phyloP scores from a whole-genome alignment of 148 eudicot species.

The Linanthus parryae region DNA sequence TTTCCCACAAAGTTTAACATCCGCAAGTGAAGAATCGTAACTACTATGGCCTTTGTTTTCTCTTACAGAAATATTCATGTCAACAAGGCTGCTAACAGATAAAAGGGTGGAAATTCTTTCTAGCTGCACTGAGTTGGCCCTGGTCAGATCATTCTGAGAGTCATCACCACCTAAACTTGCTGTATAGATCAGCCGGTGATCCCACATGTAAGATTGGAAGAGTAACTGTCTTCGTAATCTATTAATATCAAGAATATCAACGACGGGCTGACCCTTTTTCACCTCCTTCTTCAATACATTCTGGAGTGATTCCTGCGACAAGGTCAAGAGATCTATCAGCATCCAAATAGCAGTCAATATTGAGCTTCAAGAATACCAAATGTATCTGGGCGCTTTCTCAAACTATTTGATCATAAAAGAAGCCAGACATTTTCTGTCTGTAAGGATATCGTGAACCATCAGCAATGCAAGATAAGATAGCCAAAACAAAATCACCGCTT shows the following conservation, averaged over 20 bases:
- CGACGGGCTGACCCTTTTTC: slow-evolving; percentile 43
- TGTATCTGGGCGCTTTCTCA: no score
- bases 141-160: slow-evolving; percentile 7
- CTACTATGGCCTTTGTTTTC: slow-evolving; percentile 16
- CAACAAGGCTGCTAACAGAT: slow-evolving; percentile 17
- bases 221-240: slow-evolving; percentile 71
- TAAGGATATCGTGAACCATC: no score
- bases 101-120: slow-evolving; percentile 20
- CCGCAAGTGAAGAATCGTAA: slow-evolving; percentile 26
- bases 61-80: slow-evolving; percentile 16
- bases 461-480: no score
- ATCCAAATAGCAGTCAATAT: no score
- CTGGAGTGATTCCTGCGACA: slow-evolving; percentile 52
- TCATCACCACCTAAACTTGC: slow-evolving; percentile 37
- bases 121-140: slow-evolving; percentile 14
- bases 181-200: slow-evolving; percentile 67
- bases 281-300: slow-evolving; percentile 43
- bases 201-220: slow-evolving; percentile 88
- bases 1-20: slow-evolving; percentile 19
- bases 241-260: slow-evolving; percentile 86
- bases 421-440: no score
- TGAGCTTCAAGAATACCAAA: no score
- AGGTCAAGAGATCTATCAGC: slow-evolving; percentile 9
- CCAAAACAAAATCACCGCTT: no score
- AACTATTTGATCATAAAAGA: no score